A percentile compares a stretch with the other conserved stretches of the same genome.
Conservation (phyloP, 1,284 basidiomycete species). For the Sporisorium exsertum region DNA sequence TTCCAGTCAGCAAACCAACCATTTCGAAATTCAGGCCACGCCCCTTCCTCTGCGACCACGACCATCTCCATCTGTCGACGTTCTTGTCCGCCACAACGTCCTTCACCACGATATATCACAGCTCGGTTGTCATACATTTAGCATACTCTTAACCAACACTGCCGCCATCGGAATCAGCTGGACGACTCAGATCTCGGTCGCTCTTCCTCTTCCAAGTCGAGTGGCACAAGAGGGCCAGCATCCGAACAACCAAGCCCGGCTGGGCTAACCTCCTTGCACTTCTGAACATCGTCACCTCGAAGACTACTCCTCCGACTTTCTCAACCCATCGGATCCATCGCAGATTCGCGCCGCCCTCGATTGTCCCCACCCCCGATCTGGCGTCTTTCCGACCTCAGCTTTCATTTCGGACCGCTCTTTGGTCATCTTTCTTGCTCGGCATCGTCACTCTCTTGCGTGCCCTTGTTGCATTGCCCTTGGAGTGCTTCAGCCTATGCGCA, state of each 20-base stretch:
- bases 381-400: neutral
- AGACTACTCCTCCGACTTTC: neutral
- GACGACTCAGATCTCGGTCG: neutral
- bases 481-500: conserved; percentile 12
- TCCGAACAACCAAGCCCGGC: too few relatives aligned
- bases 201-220: neutral
- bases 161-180: neutral
- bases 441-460: neutral
- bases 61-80: neutral
- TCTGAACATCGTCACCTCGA: neutral
- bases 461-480: neutral
- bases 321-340: conserved; percentile 1
- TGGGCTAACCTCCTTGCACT: neutral
- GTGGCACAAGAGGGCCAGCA: too few relatives aligned
- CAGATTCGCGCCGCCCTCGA: neutral
- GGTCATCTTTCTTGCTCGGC: neutral
- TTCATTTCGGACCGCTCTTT: conserved; percentile 1
- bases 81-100: neutral
- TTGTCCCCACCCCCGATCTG: neutral
- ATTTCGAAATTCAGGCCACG: neutral
- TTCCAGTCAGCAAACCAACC: neutral
- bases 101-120: neutral
- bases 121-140: neutral
- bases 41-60: neutral
- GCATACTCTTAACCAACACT: neutral